phyloP scores from a whole-genome alignment of 352 stramenopile species.

The Pythium sp. region DNA sequence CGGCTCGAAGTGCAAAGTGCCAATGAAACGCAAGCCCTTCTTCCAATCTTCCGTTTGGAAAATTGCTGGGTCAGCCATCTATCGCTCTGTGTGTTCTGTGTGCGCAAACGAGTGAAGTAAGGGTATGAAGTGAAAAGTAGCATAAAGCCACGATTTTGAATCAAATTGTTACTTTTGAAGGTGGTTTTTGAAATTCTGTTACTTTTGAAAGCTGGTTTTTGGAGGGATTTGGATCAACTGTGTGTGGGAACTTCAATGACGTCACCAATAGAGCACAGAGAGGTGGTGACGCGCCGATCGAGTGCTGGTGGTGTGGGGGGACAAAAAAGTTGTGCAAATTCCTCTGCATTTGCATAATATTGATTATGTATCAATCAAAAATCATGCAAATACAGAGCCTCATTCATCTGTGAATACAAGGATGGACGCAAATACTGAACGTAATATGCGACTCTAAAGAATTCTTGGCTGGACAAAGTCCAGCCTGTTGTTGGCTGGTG shows the following conservation, averaged over 20 bases:
- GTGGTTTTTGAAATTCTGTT: background rate
- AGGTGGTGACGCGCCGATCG: background rate
- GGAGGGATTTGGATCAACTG: background rate
- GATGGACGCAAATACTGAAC: background rate
- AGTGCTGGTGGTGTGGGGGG: background rate
- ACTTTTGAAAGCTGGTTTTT: constrained; percentile 6
- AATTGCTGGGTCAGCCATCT: background rate
- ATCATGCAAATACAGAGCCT: background rate
- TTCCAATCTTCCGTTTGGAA: background rate
- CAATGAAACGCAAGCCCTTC: constrained; percentile 6
- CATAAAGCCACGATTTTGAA: no score
- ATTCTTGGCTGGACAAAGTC: background rate
- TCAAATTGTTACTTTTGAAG: background rate
- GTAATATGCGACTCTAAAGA: background rate
- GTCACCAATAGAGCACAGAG: constrained; percentile 12
- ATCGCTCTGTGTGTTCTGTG: background rate
- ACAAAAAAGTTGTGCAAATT: background rate
- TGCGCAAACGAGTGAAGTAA: constrained; percentile 15
- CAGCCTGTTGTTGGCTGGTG: background rate
- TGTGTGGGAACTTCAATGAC: constrained; percentile 17
- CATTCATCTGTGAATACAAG: background rate
- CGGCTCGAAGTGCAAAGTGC: background rate
- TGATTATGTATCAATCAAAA: background rate
- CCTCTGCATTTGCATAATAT: background rate
- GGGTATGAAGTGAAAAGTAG: constrained; percentile 31